Evolutionary conservation across 129 eudicot genomes (phyloP), one percentile per base, ranked within the genome.

Genomic region (Artemisia annua): DNA sequence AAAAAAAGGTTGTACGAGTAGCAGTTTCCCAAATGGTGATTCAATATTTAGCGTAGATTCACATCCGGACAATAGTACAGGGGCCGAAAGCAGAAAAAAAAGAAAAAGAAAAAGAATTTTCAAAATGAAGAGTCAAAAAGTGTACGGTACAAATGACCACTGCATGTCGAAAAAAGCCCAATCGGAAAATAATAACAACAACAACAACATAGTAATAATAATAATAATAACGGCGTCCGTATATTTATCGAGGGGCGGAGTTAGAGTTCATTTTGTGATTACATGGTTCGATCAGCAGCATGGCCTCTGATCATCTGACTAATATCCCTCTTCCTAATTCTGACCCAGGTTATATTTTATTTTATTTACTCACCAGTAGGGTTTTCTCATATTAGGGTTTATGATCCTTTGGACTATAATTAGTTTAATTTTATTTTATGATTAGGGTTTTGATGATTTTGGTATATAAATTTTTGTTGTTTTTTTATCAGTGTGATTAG

Each of bases 241-340:
- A 77, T 78, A 78, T 78, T 67, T 63, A 71, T 72, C 64, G 82
- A 78, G 71, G 67, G 71, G 32, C 77, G 72, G 72, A 63, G 58
- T 15, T 30, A 22, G 3, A 0, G n/a, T 50, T 11, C 55, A 50
- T 2, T 69, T 80, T 7, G 30, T 58, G 8, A 20, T 57, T 57
- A 77, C 63, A 85, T 85, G 84, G 81, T 82, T 70, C 83, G 81
- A 75, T 75, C 82, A 53, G 67, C 83, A 53, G 67, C 83, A 89
- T 89, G 96, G 88, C 82, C 51, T 85, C 89, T 76, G 9, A 35
- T 83, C 84, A 80, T 58, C 81, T 82, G 72, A 82, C 82, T 59
- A 72, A 70, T 69, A 57, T 79, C 60, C 79, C 88, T 30, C 64
- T 83, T 66, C 82, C 91, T 75, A 39, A 39, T 39, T 75, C 91